Conservation (phyloP, 805 yeast genomes). For the Saccharomycopsis malanga region DNA sequence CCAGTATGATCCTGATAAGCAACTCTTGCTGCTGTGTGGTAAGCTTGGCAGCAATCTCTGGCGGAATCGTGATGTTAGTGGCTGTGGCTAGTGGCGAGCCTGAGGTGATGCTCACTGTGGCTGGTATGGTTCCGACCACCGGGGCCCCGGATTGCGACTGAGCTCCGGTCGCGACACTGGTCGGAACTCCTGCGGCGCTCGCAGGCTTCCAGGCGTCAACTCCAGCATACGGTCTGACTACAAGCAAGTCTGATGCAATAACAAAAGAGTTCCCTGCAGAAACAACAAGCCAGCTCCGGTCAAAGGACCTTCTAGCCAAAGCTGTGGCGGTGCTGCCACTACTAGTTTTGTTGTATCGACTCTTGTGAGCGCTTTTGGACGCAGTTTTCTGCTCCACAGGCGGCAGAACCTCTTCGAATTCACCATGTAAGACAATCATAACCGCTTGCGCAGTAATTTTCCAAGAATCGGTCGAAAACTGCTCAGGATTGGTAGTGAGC, state of each 20-base stretch:
- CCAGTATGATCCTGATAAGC: constrained; percentile 55
- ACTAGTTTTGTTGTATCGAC: constrained; percentile 24
- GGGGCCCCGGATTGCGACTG: constrained; percentile 12
- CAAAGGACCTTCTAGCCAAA: constrained; percentile 68
- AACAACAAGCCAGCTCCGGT: constrained; percentile 72
- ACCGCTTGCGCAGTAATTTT: constrained; percentile 58
- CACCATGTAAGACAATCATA: constrained; percentile 76
- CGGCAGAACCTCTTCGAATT: constrained; percentile 58
- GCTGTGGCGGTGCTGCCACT: constrained; percentile 27
- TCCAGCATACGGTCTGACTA: constrained; percentile 55
- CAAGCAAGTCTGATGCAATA: constrained; percentile 81
- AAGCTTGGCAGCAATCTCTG: constrained; percentile 46
- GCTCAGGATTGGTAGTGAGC: constrained; percentile 51
- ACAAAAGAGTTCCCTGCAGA: constrained; percentile 64
- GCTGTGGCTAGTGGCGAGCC: constrained; percentile 16
- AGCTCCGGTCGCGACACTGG: background rate
- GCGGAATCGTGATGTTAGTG: constrained; percentile 34
- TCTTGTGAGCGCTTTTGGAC: constrained; percentile 23
- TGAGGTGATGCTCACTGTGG: constrained; percentile 15
- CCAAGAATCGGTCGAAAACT: constrained; percentile 73
- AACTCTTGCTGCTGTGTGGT: constrained; percentile 54
- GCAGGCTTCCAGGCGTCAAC: constrained; percentile 47
- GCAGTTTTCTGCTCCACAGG: constrained; percentile 37
- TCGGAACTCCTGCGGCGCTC: constrained; percentile 17
- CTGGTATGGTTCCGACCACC: constrained; percentile 6